A percentile compares a stretch with the other conserved stretches of the same genome.
phyloP scores from a whole-genome alignment of 2,329 filamentous ascomycete species.

The Penicillium concentricum region DNA sequence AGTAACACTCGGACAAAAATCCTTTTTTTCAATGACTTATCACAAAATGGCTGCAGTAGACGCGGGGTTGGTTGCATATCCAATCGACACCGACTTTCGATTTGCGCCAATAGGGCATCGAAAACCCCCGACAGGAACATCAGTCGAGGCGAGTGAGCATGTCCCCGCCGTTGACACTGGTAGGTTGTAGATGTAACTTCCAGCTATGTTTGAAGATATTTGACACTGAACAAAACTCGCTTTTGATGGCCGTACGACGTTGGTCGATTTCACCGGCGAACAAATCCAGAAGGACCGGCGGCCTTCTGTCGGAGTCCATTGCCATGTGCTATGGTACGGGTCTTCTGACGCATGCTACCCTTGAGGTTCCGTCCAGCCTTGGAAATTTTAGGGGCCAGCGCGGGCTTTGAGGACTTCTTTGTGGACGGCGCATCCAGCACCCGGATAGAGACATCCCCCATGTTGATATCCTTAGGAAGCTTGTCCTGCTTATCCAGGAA shows the following conservation, averaged over 20 bases:
- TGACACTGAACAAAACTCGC: background rate
- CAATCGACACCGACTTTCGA: constrained; percentile 6
- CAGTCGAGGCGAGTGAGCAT: background rate
- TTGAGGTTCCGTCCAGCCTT: constrained; percentile 38
- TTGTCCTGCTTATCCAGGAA: constrained; percentile 51
- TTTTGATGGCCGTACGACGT: background rate
- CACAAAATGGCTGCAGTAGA: constrained; percentile 4
- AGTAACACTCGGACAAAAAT: background rate
- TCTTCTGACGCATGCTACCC: constrained; percentile 41
- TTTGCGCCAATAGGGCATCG: constrained; percentile 3
- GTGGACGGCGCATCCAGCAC: constrained; percentile 43
- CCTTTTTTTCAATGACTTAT: background rate
- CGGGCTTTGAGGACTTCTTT: constrained; percentile 38
- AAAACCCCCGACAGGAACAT: background rate
- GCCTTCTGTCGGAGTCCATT: constrained; percentile 40
- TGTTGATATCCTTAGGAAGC: constrained; percentile 51
- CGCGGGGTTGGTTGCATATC: constrained; percentile 1
- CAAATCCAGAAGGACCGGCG: constrained; percentile 38
- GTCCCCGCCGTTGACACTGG: background rate
- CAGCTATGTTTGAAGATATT: background rate
- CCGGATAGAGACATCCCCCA: constrained; percentile 50
- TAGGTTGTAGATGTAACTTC: background rate
- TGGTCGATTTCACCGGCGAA: constrained; percentile 30
- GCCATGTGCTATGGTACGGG: constrained; percentile 31
- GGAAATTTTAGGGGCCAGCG: constrained; percentile 48